Conservation (phyloP, 2,329 filamentous ascomycete genomes). For the Fusarium decemcellulare region DNA sequence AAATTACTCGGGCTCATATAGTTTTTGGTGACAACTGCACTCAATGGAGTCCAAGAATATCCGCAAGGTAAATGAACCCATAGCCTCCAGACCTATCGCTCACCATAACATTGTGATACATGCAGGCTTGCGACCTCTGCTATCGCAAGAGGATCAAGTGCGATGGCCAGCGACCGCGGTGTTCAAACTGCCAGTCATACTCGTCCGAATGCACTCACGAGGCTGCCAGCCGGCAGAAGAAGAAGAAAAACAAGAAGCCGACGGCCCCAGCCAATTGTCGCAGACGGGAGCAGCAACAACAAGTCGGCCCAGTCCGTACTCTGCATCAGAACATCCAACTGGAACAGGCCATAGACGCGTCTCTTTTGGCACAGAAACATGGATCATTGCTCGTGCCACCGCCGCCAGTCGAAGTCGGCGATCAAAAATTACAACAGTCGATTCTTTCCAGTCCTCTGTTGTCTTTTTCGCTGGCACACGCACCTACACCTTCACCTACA, state of each 20-base stretch:
- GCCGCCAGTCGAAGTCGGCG: not conserved
- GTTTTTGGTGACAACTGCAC: not conserved
- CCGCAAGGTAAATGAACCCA: not conserved
- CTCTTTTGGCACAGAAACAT: not conserved
- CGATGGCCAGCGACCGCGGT: slow-evolving; percentile 22
- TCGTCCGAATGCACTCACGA: slow-evolving; percentile 2
- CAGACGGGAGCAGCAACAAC: not conserved
- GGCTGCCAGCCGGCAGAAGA: slow-evolving; percentile 13
- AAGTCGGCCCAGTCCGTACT: not conserved
- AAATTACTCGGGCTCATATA: not conserved
- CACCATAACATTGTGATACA: not conserved
- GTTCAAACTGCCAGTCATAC: slow-evolving; percentile 23
- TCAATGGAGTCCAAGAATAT: not conserved
- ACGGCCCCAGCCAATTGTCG: not conserved
- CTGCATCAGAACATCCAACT: not conserved
- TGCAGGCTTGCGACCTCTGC: slow-evolving; percentile 35
- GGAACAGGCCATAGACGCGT: slow-evolving; percentile 1
- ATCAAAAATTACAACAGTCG: not conserved
- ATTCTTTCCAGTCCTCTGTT: not conserved
- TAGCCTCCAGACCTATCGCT: not conserved
- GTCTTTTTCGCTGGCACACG: not conserved
- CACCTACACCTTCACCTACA: not conserved
- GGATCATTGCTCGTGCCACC: not conserved
- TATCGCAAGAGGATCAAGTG: slow-evolving; percentile 36
- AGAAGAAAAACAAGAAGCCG: not conserved